Evolutionary conservation across 331 rosid genomes (phyloP).

Genomic region (Erythrophleum ivorense): DNA sequence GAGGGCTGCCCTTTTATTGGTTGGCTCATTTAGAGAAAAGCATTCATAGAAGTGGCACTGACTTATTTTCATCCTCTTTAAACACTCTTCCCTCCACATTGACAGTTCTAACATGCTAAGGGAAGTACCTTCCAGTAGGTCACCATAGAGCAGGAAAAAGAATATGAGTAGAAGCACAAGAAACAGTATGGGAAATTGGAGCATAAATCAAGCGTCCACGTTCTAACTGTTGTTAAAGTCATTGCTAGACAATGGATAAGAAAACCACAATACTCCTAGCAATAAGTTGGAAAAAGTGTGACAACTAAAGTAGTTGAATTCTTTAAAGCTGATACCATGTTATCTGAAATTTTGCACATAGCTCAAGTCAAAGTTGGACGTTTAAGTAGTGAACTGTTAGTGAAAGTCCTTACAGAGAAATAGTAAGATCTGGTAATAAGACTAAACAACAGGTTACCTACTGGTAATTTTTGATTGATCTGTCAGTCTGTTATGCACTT

Average conservation of each 20-base stretch:
- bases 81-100: not conserved
- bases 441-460: not conserved
- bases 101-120: not conserved
- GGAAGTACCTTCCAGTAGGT: not conserved
- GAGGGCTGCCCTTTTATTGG: not conserved
- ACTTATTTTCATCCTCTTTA: not conserved
- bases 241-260: not conserved
- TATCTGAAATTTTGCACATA: not conserved
- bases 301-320: not conserved
- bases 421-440: not conserved
- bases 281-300: not conserved
- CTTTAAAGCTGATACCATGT: not conserved
- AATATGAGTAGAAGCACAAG: not conserved
- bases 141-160: not conserved
- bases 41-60: not conserved
- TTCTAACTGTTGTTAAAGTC: not conserved
- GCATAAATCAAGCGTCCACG: not conserved
- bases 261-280: not conserved
- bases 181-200: not conserved
- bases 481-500: not conserved
- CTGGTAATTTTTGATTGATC: slow-evolving; percentile 2
- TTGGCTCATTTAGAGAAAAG: not conserved
- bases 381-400: not conserved
- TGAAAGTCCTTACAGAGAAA: not conserved
- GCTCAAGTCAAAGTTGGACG: not conserved